Conservation (phyloP, 345 rosid genomes). For the Eucalyptus fibrosa region DNA sequence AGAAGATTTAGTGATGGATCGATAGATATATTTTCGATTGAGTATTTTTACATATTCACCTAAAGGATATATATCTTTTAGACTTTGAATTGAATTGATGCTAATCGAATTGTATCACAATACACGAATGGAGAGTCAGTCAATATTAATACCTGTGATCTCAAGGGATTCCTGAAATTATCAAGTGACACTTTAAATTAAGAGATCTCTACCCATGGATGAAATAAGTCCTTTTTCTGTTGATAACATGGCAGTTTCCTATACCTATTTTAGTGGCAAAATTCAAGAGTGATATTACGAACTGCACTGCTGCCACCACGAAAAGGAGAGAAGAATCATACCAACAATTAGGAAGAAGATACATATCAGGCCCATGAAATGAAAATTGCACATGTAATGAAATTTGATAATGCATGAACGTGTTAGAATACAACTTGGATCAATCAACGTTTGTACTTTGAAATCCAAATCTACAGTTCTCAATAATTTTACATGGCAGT, state of each 20-base stretch:
- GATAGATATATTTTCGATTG: accelerated
- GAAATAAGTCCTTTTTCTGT: background rate
- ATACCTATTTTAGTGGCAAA: background rate
- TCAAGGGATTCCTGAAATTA: background rate
- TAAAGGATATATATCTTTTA: background rate
- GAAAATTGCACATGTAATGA: background rate
- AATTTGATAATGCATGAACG: background rate
- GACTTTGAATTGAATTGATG: background rate
- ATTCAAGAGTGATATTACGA: background rate
- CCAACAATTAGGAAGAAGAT: background rate
- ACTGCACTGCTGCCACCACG: no score
- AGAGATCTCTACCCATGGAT: background rate
- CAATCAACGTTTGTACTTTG: accelerated
- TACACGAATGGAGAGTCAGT: background rate
- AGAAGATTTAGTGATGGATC: accelerated
- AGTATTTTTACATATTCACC: background rate
- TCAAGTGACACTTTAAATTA: background rate
- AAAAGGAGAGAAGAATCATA: background rate
- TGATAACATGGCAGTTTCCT: background rate
- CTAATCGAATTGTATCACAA: accelerated
- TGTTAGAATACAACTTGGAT: background rate
- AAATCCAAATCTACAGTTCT: background rate
- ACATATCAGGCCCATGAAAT: background rate
- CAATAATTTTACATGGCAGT: background rate
- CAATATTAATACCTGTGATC: background rate